phyloP scores from a whole-genome alignment of 2,329 filamentous ascomycete genomes.

The Sporothrix phasma region DNA sequence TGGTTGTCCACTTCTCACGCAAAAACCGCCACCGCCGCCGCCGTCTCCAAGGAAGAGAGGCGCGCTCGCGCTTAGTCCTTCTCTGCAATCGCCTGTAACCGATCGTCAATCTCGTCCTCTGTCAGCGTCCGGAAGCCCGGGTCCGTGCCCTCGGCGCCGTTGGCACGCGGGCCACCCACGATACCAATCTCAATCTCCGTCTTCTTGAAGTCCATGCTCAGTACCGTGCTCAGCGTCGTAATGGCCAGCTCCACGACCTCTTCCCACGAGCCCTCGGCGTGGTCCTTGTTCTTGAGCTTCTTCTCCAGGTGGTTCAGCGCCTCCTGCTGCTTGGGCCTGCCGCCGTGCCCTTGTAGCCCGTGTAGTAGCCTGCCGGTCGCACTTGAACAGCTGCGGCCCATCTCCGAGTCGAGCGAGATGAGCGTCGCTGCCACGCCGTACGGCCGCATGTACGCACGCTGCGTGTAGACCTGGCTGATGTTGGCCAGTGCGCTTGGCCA shows the following conservation, averaged over 20 bases:
- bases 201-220: constrained; percentile 99
- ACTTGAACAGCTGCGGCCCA: constrained; percentile 93
- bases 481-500: constrained; percentile 96
- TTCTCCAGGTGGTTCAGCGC: constrained; percentile 97
- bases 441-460: constrained; percentile 96
- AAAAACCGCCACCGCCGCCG: constrained; percentile 5
- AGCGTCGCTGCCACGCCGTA: constrained; percentile 92
- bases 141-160: constrained; percentile 75
- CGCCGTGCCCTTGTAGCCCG: constrained; percentile 95
- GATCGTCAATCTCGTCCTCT: constrained; percentile 96
- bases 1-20: not conserved
- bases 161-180: constrained; percentile 74
- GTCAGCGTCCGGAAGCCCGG: constrained; percentile 77
- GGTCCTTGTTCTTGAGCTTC: constrained; percentile 99
- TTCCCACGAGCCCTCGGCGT: constrained; percentile 85
- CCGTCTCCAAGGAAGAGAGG: not conserved
- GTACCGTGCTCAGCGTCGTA: constrained; percentile 84
- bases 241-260: constrained; percentile 97
- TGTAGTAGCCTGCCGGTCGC: constrained; percentile 95
- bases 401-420: constrained; percentile 86
- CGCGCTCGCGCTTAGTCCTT: constrained; percentile 61
- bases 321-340: constrained; percentile 97
- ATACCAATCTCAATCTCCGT: constrained; percentile 96
- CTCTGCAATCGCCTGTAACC: constrained; percentile 95
- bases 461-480: constrained; percentile 98